Evolutionary conservation across 2,329 filamentous ascomycete genomes (phyloP), one percentile per base, ranked within the genome.

Genomic region (Didymella exigua): DNA sequence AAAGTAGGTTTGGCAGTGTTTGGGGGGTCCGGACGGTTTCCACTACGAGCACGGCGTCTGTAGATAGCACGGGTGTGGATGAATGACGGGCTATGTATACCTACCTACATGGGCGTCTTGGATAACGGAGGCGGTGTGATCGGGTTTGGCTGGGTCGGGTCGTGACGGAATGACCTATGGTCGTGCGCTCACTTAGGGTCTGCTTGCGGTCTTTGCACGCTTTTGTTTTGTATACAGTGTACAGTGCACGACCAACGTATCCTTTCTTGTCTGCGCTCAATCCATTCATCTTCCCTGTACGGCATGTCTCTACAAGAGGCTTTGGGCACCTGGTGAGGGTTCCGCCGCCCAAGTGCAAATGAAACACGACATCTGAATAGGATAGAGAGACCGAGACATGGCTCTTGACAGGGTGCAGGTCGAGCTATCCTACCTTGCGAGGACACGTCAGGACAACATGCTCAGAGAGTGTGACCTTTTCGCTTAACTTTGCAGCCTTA

Each of bases 141-240:
- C n/a, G n/a, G n/a, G n/a, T n/a, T n/a, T n/a, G 13, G 10, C 13
- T 13, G 14, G 30, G 13, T 11, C 9, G 36, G 37, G 3, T 18
- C 24, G 36, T 42, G 43, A 19, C 30, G 37, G 34, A 41, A 49
- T 13, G 41, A 55, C 52, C 45, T 14, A 49, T 55, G 52, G 45
- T 38, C 30, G 50, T 37, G 21, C 41, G 23, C 21, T n/a, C 46
- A 16, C 33, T 21, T n/a, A 19, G n/a, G n/a, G 26, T 27, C 26
- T 27, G 5, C 26, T 27, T 27, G 5, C 5, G 26, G 26, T 27
- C 10, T 10, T 27, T 24, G 21, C 5, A 11, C 13, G 9, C 7
- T 24, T 5, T 7, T 31, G 13, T 33, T 14, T 37, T 30, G 26
- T 18, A 24, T 27, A 30, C 10, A 10, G 24, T 37, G 40, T 40